Conservation (phyloP, 2,329 filamentous ascomycete species). For the Aspergillus bombycis region DNA sequence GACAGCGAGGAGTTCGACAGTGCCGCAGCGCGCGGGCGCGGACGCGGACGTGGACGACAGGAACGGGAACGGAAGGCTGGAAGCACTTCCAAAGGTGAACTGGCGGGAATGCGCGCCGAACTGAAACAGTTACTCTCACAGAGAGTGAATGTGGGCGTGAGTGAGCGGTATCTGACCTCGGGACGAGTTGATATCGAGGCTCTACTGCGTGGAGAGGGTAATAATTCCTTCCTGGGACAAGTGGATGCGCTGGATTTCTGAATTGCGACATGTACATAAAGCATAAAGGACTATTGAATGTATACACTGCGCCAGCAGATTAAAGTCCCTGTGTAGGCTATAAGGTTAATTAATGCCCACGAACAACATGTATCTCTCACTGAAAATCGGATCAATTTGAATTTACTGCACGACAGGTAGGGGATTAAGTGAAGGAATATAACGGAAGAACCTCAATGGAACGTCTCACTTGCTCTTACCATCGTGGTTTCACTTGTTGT, state of each 20-base stretch:
- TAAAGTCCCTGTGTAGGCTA: not conserved
- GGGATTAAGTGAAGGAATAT: no score
- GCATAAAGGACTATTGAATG: not conserved
- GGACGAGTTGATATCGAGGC: slow-evolving; percentile 76
- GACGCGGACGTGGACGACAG: slow-evolving; percentile 74
- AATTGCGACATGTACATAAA: slow-evolving; percentile 19
- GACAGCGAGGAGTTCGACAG: slow-evolving; percentile 83
- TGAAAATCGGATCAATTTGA: no score
- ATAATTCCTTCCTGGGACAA: slow-evolving; percentile 67
- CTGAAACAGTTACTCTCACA: slow-evolving; percentile 70
- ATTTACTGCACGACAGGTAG: no score
- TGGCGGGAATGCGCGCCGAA: slow-evolving; percentile 70
- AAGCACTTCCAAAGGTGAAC: slow-evolving; percentile 70
- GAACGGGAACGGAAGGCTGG: slow-evolving; percentile 73
- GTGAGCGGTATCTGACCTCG: slow-evolving; percentile 79
- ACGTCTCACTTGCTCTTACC: not conserved
- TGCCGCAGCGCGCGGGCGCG: slow-evolving; percentile 51
- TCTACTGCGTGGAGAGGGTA: slow-evolving; percentile 65
- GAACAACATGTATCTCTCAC: no score
- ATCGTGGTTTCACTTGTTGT: no score
- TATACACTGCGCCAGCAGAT: not conserved
- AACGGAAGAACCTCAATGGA: no score
- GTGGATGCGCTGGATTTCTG: slow-evolving; percentile 50
- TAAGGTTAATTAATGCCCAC: no score
- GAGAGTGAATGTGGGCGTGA: slow-evolving; percentile 84